Percentiles rank a stretch among this genome's conserved stretches.
phyloP scores from a whole-genome alignment of 352 stramenopile genomes.

The Phytophthora cryptogea region DNA sequence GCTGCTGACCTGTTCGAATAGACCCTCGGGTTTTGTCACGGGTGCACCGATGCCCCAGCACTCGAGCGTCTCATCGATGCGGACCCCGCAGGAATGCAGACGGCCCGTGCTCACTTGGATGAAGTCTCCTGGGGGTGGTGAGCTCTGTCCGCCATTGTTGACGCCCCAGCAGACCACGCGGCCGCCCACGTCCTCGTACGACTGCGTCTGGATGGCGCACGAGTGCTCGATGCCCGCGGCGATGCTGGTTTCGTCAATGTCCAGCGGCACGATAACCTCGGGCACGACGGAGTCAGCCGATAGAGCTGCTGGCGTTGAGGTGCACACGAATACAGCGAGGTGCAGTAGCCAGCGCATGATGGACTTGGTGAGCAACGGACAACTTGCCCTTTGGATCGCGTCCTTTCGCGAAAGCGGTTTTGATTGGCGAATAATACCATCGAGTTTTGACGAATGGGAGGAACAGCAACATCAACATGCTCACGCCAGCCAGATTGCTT shows the following conservation, averaged over 20 bases:
- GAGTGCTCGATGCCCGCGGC: constrained; percentile 80
- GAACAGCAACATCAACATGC: background rate
- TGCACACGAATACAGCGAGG: background rate
- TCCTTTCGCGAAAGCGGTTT: constrained; percentile 6
- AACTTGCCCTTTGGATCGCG: constrained; percentile 10
- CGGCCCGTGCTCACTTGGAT: constrained; percentile 80
- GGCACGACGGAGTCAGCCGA: background rate
- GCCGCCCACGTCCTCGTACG: constrained; percentile 69
- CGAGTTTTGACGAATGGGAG: constrained; percentile 17
- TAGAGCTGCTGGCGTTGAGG: background rate
- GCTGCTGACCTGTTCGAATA: constrained; percentile 85
- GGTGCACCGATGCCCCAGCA: constrained; percentile 75
- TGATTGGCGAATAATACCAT: constrained; percentile 12
- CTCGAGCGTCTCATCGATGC: constrained; percentile 74
- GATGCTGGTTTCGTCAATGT: constrained; percentile 81
- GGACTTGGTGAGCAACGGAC: background rate
- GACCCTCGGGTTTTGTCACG: constrained; percentile 51
- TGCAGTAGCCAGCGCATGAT: constrained; percentile 16
- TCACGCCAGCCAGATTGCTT: constrained; percentile 2
- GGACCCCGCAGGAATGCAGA: constrained; percentile 79
- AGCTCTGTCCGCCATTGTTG: constrained; percentile 64
- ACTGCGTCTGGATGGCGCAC: constrained; percentile 75
- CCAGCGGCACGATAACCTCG: constrained; percentile 50
- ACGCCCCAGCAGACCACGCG: constrained; percentile 80
- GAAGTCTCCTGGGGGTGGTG: constrained; percentile 55